Evolutionary conservation across 352 stramenopile genomes (phyloP), one percentile per base, ranked within the genome.

Genomic region (Phytophthora rubi): DNA sequence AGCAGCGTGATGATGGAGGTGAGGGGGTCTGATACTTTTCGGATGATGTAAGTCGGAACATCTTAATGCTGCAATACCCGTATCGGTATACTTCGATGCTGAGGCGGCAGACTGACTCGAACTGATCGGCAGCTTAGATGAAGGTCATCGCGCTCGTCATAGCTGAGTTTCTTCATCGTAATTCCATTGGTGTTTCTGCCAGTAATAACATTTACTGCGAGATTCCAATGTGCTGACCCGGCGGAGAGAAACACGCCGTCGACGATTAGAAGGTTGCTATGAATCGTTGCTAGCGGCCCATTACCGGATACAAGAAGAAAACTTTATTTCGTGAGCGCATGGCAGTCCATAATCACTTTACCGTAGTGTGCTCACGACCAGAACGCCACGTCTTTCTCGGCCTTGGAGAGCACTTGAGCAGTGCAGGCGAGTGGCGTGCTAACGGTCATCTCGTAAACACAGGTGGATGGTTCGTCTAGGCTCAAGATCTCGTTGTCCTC

Each of bases 381-480:
- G 53, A 94, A 91, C 4, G 71, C 71, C 13, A 89, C 59, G 18
- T 87, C 80, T n/a, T 70, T 49, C 57, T 82, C 59, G 10, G 83
- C 84, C 15, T 80, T 63, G 0, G 63, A 67, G 3, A 91, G 67
- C 33, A 80, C 77, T 16, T 83, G 65, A 45, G 70, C 13, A n/a
- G 84, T 89, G 56, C 88, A 95, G 4, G 81, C 82, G 6, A 87
- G 67, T 28, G 82, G 82, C 52, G 88, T 87, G 30, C 67, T 83
- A 72, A 97, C 84, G 28, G 68, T 62, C 75, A 98, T 95, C 21
- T 96, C 85, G 72, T 98, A 98, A 30, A 91, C 71, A 70, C 95
- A 98, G 2, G 92, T 98, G 53, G 94, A 91, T 18, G 94, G 94
- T 75, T 98, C 95, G 45, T 98, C 89, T 0, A 97, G 91, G n/a